Evolutionary conservation across 208 protist species (phyloP).

Genomic region (Trypanosoma cruzi): DNA sequence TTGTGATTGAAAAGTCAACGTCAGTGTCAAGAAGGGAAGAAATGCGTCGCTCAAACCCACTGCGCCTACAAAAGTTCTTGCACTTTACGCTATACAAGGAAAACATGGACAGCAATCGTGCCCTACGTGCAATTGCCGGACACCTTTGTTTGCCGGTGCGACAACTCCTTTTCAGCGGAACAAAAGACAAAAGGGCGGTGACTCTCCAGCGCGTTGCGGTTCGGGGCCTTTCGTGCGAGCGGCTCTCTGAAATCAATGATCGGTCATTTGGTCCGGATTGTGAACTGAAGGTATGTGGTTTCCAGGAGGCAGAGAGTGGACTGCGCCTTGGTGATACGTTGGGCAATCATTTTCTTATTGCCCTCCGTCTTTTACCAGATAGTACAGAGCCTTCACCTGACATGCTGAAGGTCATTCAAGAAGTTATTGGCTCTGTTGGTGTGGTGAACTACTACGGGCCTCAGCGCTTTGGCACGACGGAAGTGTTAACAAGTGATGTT

Average conservation of each 20-base stretch:
- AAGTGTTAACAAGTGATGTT: constrained; percentile 90
- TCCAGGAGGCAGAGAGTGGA: constrained; percentile 50
- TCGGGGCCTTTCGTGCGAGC: constrained; percentile 56
- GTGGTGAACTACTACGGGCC: constrained; percentile 96
- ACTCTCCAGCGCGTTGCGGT: constrained; percentile 93
- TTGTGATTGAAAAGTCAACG: constrained; percentile 66
- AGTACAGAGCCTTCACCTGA: constrained; percentile 11
- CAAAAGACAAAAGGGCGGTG: constrained; percentile 96
- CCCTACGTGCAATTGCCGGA: constrained; percentile 65
- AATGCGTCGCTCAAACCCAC: constrained; percentile 57
- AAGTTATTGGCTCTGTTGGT: constrained; percentile 55
- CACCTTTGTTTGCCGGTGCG: constrained; percentile 58
- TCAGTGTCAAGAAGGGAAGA: constrained; percentile 58
- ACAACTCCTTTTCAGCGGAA: constrained; percentile 92
- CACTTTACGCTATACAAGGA: constrained; percentile 96
- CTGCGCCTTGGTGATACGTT: constrained; percentile 85
- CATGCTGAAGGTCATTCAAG: constrained; percentile 19
- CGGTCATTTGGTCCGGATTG: constrained; percentile 47
- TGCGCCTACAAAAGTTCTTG: constrained; percentile 45
- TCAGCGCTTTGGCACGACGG: constrained; percentile 95
- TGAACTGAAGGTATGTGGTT: constrained; percentile 81
- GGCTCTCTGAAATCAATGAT: constrained; percentile 67
- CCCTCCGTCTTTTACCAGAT: constrained; percentile 66
- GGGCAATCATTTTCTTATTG: constrained; percentile 94
- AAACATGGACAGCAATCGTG: constrained; percentile 90